phyloP scores from a whole-genome alignment of 1,284 basidiomycete genomes.

The Irpex sp. region DNA sequence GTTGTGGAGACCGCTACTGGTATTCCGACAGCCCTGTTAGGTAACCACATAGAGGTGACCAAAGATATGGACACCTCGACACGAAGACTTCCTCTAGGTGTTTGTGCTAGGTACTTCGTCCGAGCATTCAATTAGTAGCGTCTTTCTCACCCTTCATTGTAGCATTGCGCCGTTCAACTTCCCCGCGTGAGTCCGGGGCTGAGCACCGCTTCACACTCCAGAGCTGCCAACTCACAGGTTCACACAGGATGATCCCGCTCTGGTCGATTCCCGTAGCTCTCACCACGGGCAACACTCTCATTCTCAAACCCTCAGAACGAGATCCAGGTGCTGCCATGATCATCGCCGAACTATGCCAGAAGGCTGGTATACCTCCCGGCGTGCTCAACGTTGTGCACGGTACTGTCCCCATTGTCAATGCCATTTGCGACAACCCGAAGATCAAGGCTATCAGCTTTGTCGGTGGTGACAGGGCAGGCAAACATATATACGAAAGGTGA shows the following conservation, averaged over 20 bases:
- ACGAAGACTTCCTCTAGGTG: constrained; percentile 72
- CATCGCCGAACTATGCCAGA: constrained; percentile 89
- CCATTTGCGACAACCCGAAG: constrained; percentile 86
- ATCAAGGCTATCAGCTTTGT: constrained; percentile 98
- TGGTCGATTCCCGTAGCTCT: constrained; percentile 91
- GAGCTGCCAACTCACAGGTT: background rate
- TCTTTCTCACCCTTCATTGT: constrained; percentile 9
- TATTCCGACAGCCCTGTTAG: constrained; percentile 80
- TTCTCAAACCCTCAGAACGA: constrained; percentile 94
- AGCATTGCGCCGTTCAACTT: constrained; percentile 93
- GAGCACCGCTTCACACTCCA: background rate
- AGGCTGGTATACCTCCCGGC: constrained; percentile 76
- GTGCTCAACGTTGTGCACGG: constrained; percentile 91
- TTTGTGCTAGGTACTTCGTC: constrained; percentile 57
- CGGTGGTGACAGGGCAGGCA: constrained; percentile 91
- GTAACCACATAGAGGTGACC: constrained; percentile 91
- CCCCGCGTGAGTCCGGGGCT: constrained; percentile 59
- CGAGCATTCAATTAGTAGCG: constrained; percentile 13
- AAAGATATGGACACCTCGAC: constrained; percentile 97
- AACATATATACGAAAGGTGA: constrained; percentile 88
- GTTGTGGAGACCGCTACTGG: constrained; percentile 89
- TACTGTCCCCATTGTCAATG: constrained; percentile 84
- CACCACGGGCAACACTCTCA: constrained; percentile 90
- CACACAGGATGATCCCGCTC: constrained; percentile 85
- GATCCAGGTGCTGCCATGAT: constrained; percentile 98